Base-by-base conservation (phyloP, 495 filamentous ascomycete genomes). In the Parmelia sp. region DNA sequence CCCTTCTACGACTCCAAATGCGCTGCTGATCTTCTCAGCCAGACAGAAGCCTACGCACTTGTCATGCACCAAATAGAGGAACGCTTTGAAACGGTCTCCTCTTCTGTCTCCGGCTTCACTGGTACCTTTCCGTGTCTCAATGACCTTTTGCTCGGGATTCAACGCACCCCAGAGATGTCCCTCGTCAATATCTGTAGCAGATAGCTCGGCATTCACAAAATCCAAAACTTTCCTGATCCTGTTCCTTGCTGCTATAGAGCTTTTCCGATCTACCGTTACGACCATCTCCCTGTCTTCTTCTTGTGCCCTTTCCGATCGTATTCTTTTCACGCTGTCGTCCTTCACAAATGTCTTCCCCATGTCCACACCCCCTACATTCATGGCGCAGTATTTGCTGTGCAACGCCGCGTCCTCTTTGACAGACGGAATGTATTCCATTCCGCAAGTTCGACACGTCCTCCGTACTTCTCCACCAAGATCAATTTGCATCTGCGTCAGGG, bases 381-480 rank as follows among this genome's bases (percentile, higher is more conserved):
- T 83, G 45, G 80, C 83, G 72, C 90, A 88, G 67, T 85, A 89
- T 61, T 84, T 86, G 68, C 81, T 84, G 69, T 90, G 88, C 42
- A 89, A 69, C 4, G 79, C 79, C 40, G 79, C 77, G 66, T 90
- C 88, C 67, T 88, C 86, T 47, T 76, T 75, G 29, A 84, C 83
- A 0, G 86, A 88, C 17, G 86, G 82, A 45, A 87, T 79, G 71
- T 90, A 90, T 63, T 87, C 84, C 88, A 90, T 90, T 1, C 82
- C 84, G 71, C 88, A 90, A 3, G 75, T 76, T 42, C 75, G 76
- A 72, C 88, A 90, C n/a, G 80, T 83, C 64, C 82, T 83, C 57
- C 82, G 78, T 44, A 82, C 72, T 53, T 83, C 76, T 64, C 77
- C 78, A 21, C 86, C 88, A 36, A 89, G 75, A 66, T 88, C 87